Evolutionary conservation across 345 rosid species (phyloP), one percentile per base, ranked within the genome.

Genomic region (Isatis tinctoria): DNA sequence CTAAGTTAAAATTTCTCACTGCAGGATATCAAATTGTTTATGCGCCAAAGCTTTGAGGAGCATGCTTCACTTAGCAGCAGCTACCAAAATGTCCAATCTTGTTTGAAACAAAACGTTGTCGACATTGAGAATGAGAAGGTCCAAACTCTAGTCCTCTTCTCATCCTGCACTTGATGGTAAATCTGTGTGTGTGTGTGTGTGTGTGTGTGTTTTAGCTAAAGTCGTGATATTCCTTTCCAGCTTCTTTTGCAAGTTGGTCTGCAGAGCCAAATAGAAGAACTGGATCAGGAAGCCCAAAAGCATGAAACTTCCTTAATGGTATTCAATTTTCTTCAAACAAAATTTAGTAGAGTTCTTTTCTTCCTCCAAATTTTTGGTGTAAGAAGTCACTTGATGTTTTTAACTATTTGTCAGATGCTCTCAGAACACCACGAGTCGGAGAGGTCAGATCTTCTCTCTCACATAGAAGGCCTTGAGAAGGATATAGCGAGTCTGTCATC

Each of bases 81-180:
- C 78, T 82, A 75, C 68, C 83, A 83, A 65, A 82, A 78, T 56
- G 53, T 85, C 35, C 71, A 78, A 52, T 63, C 48, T 65, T 60
- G 47, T 74, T 73, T 81, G 77, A 74, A 68, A 40, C 85, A 88
- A 72, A 91, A 80, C 78, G 64, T 81, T 74, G 67, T 75, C 70
- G 83, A 80, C 59, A 60, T 79, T 45, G 97, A 89, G 76, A 82
- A 71, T 61, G 91, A 88, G 79, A 89, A 91, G 96, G 98, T 91
- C 40, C 14, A 11, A 44, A 27, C 36, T 39, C 67, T 33, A 69
- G 30, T 41, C 60, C 13, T 53, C 67, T 33, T 51, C 18, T 65
- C 18, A 32, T 8, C 61, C 6, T 64, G 37, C 48, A 37, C 0
- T n/a, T 39, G 54, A 70, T 77, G 40, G 67, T 64, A 48, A 54